These are phyloP conservation scores for Fusarium torreyae DNA, from an alignment of 2,329 filamentous ascomycete species.

Conservation along the genomic window DNA sequence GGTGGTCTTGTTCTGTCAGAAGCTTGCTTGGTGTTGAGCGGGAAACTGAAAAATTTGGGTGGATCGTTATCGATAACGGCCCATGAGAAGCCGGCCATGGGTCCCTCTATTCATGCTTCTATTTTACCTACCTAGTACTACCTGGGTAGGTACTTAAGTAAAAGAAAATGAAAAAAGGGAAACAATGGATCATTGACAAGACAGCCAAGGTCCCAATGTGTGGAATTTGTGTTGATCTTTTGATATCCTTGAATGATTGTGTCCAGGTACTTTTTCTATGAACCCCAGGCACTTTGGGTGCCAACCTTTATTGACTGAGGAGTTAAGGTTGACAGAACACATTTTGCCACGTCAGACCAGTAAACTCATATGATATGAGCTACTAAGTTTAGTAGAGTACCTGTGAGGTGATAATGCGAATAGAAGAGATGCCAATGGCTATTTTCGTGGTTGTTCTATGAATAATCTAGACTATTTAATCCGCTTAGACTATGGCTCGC, in stretches of 20 bases:
- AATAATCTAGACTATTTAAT: too few relatives aligned
- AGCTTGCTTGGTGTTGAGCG: slow-evolving; percentile 43
- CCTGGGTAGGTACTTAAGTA: background rate
- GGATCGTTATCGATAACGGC: slow-evolving; percentile 54
- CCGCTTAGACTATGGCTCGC: background rate
- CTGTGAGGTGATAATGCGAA: too few relatives aligned
- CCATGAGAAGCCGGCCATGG: slow-evolving; percentile 2
- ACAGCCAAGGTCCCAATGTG: background rate
- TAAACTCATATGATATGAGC: background rate
- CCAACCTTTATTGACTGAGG: slow-evolving; percentile 6
- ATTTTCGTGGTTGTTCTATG: too few relatives aligned
- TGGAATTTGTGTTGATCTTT: background rate
- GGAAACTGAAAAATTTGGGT: slow-evolving; percentile 52
- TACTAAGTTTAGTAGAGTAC: too few relatives aligned
- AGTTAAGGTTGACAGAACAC: slow-evolving; percentile 26
- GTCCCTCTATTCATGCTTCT: slow-evolving; percentile 1
- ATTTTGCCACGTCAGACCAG: slow-evolving; percentile 2
- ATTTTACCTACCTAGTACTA: background rate
- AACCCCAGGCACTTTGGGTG: background rate
- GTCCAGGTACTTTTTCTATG: background rate
- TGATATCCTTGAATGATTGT: background rate
- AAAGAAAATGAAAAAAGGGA: background rate
- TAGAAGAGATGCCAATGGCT: too few relatives aligned
- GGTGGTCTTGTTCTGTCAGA: slow-evolving; percentile 36
- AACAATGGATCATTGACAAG: background rate